Conservation (phyloP, 2,329 filamentous ascomycete genomes). For the Fusarium chaquense region DNA sequence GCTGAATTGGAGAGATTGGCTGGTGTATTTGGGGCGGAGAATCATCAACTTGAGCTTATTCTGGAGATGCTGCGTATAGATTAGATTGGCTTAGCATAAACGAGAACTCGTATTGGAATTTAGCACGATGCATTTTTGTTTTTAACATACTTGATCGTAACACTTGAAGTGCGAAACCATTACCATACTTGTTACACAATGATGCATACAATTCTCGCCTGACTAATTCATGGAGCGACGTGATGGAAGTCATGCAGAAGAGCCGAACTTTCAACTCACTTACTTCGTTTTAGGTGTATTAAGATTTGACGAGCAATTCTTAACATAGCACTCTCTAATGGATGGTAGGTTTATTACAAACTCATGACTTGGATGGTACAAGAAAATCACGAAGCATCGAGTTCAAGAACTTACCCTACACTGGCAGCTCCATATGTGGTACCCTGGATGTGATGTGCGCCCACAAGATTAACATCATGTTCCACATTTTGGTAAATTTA, state of each 20-base stretch:
- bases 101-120: no score
- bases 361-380: no score
- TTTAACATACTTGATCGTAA: neutral
- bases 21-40: neutral
- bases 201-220: rapidly evolving
- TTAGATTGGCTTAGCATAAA: neutral
- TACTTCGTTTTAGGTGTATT: no score
- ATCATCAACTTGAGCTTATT: neutral
- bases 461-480: rapidly evolving
- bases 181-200: no score
- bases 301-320: no score
- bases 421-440: rapidly evolving
- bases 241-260: no score
- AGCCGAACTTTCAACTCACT: no score
- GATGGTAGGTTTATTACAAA: no score
- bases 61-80: neutral
- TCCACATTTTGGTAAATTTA: neutral
- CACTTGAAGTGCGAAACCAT: no score
- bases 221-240: no score
- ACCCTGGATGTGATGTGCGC: rapidly evolving
- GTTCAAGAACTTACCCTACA: neutral
- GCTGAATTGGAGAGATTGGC: neutral
- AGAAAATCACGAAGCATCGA: no score
- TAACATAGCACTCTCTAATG: no score
- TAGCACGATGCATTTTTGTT: neutral